Evolutionary conservation across 179 eudicot species (phyloP).

Genomic region (Beta corolliflora): DNA sequence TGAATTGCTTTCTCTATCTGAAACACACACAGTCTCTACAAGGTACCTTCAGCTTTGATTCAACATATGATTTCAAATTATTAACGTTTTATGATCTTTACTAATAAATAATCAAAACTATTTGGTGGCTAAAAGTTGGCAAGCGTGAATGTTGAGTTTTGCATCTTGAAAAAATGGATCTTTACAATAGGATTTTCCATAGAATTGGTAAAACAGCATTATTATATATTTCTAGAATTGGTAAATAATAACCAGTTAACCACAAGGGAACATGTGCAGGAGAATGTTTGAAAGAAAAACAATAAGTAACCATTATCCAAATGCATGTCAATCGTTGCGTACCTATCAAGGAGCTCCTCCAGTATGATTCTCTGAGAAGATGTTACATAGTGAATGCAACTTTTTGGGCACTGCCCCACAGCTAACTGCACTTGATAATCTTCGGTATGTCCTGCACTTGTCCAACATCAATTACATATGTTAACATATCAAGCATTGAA

Average conservation of each 20-base stretch:
- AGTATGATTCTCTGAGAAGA: constrained; percentile 87
- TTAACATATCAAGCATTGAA: constrained; percentile 3
- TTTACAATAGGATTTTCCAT: neutral
- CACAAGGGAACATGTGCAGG: neutral
- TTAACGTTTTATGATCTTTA: too few species aligned
- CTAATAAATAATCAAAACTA: too few species aligned
- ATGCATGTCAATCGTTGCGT: constrained; percentile 3
- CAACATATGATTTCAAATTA: too few species aligned
- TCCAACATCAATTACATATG: neutral
- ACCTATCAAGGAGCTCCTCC: constrained; percentile 89
- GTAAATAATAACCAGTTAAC: neutral
- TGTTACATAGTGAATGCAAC: constrained; percentile 91
- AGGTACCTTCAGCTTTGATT: too few species aligned
- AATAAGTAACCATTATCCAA: constrained; percentile 1
- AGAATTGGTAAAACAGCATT: neutral
- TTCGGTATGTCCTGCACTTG: constrained; percentile 56
- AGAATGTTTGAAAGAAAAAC: neutral
- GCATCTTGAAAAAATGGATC: neutral
- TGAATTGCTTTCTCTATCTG: too few species aligned
- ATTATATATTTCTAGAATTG: neutral
- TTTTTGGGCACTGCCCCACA: constrained; percentile 90
- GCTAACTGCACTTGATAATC: constrained; percentile 80
- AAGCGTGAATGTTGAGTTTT: neutral
- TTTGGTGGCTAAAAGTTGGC: too few species aligned
- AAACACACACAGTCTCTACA: too few species aligned